Conservation (phyloP, 2,329 filamentous ascomycete species). For the Pseudogymnoascus sp. region DNA sequence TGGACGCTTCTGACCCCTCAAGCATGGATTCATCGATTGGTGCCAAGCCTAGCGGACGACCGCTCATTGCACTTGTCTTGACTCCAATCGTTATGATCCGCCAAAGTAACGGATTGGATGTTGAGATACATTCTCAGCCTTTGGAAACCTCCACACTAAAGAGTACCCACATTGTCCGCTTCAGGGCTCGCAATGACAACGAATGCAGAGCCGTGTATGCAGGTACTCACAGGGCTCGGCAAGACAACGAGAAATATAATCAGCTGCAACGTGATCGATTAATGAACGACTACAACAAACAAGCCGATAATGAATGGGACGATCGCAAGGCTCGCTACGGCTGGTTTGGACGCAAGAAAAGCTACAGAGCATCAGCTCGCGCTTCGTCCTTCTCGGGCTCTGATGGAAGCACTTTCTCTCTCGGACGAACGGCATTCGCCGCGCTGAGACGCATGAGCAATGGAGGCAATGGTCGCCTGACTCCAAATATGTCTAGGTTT, state of each 20-base stretch:
- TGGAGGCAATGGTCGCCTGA: slow-evolving; percentile 43
- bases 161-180: slow-evolving; percentile 66
- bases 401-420: slow-evolving; percentile 67
- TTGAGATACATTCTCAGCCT: slow-evolving; percentile 85
- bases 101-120: slow-evolving; percentile 84
- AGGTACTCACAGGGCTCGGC: slow-evolving; percentile 79
- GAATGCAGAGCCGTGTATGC: slow-evolving; percentile 80
- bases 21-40: neutral
- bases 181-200: slow-evolving; percentile 67
- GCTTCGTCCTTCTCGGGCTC: slow-evolving; percentile 52
- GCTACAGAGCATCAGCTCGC: slow-evolving; percentile 54
- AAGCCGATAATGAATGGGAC: slow-evolving; percentile 36
- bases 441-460: slow-evolving; percentile 68
- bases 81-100: slow-evolving; percentile 86
- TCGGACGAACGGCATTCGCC: slow-evolving; percentile 68
- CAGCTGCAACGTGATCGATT: slow-evolving; percentile 58
- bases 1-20: slow-evolving; percentile 31
- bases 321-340: slow-evolving; percentile 41
- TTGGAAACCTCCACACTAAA: slow-evolving; percentile 64
- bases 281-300: slow-evolving; percentile 62
- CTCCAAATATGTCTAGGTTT: slow-evolving; percentile 33
- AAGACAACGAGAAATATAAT: slow-evolving; percentile 87
- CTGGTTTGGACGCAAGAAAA: slow-evolving; percentile 57
- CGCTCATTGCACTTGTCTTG: slow-evolving; percentile 68
- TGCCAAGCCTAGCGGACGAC: slow-evolving; percentile 29